Evolutionary conservation across 306 rosid genomes (phyloP).

Genomic region (Vachellia pachyceras): DNA sequence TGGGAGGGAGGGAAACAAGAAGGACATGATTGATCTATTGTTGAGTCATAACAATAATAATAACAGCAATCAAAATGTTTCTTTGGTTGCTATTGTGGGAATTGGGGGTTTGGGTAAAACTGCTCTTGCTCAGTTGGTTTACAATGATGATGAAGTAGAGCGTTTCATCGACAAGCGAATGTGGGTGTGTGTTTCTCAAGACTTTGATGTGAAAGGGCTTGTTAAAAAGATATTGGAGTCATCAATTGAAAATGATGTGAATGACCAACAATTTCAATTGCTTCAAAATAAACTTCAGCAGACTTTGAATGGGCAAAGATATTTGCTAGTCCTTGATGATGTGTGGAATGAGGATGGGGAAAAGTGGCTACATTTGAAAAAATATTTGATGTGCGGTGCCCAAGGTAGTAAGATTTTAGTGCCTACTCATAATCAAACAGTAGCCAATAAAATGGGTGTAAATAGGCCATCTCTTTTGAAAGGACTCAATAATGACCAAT

Average conservation of each 20-base stretch:
- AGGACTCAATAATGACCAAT: background rate
- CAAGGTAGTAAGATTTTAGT: background rate
- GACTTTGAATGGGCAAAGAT: background rate
- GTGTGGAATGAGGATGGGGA: background rate
- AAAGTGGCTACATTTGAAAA: background rate
- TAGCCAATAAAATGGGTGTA: background rate
- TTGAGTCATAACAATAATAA: too few species aligned
- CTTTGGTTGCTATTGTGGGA: background rate
- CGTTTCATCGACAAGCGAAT: background rate
- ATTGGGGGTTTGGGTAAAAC: background rate
- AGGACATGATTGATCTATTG: background rate
- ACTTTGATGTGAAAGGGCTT: background rate
- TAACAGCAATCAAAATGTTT: too few species aligned
- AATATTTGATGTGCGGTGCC: background rate
- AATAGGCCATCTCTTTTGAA: background rate
- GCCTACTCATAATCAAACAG: background rate
- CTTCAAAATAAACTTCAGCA: background rate
- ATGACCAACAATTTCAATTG: background rate
- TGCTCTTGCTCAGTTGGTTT: background rate
- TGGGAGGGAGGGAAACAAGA: background rate
- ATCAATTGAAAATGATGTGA: accelerated
- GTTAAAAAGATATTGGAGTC: background rate
- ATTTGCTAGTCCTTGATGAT: background rate
- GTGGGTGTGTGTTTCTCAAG: background rate
- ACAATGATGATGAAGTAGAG: too few species aligned